These are phyloP conservation scores for Eruca vesicaria DNA, from an alignment of 441 rosid genomes.

Conservation along the genomic window DNA sequence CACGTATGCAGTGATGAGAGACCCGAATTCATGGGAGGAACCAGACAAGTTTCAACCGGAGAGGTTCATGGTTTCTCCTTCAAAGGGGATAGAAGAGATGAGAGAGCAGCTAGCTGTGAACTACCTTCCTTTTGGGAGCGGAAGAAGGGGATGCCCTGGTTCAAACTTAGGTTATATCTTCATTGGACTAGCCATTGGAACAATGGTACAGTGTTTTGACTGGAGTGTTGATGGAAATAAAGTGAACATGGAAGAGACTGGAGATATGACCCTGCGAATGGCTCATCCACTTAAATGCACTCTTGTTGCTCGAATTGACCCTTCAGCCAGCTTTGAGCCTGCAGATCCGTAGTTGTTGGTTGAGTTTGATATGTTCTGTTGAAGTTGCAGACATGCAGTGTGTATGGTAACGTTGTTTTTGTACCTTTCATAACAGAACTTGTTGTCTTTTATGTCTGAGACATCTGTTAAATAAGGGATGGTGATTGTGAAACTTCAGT, in stretches of 20 bases:
- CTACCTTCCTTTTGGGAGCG: conserved; percentile 36
- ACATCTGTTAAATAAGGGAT: neutral
- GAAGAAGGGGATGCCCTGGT: conserved; percentile 43
- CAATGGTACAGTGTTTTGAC: conserved; percentile 40
- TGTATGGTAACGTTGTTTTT: neutral
- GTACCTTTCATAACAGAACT: neutral
- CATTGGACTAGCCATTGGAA: conserved; percentile 18
- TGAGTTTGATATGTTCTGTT: neutral
- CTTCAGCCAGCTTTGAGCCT: conserved; percentile 23
- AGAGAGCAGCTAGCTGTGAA: conserved; percentile 16
- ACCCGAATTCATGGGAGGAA: conserved; percentile 40
- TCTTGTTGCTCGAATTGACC: conserved; percentile 29
- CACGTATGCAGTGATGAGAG: conserved; percentile 45
- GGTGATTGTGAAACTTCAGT: conserved; percentile 6
- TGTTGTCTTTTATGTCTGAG: neutral
- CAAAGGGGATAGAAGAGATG: neutral
- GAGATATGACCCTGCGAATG: conserved; percentile 27
- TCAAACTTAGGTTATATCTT: conserved; percentile 27
- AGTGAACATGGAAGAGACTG: conserved; percentile 31
- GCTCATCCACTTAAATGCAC: conserved; percentile 33
- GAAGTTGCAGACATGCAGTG: neutral
- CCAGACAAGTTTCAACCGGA: conserved; percentile 40
- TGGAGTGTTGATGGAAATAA: conserved; percentile 28
- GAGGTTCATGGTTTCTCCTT: conserved; percentile 39
- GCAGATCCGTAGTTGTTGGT: conserved; percentile 3